phyloP scores from a whole-genome alignment of 2,329 filamentous ascomycete genomes.

The Helminthosporium solani region DNA sequence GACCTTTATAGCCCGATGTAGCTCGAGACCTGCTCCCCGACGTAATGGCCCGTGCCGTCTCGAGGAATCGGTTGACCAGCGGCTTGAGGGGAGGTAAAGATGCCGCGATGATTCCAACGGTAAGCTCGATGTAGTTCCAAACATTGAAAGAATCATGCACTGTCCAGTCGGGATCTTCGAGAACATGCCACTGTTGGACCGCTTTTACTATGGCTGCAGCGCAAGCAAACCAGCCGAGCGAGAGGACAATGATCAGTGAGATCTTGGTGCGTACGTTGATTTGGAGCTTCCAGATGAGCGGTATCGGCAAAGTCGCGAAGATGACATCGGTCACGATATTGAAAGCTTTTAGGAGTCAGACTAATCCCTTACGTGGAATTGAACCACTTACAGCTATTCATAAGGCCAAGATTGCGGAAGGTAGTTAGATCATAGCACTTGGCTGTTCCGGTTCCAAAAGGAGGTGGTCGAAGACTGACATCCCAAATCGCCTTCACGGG shows the following conservation, averaged over 20 bases:
- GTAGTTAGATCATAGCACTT: conserved; percentile 47
- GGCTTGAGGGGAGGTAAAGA: conserved; percentile 45
- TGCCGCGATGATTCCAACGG: conserved; percentile 47
- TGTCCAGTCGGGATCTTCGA: conserved; percentile 39
- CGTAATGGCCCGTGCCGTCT: conserved; percentile 28
- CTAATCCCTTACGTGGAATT: neutral
- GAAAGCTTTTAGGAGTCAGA: conserved; percentile 25
- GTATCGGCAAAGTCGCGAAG: conserved; percentile 46
- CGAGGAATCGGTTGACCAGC: conserved; percentile 39
- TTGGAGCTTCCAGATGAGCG: conserved; percentile 47
- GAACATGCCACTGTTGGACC: conserved; percentile 39
- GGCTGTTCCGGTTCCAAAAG: conserved; percentile 31
- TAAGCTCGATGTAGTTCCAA: conserved; percentile 50
- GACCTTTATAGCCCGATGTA: conserved; percentile 12
- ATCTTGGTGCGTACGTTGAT: conserved; percentile 47
- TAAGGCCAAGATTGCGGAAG: conserved; percentile 50
- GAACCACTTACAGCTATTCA: conserved; percentile 45
- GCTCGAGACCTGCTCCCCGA: conserved; percentile 14
- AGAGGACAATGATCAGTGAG: conserved; percentile 39
- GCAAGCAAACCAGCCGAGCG: conserved; percentile 46
- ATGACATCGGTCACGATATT: conserved; percentile 45
- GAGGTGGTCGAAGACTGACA: conserved; percentile 30
- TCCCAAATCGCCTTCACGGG: conserved; percentile 51
- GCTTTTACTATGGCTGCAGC: conserved; percentile 48
- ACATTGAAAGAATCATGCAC: conserved; percentile 46